phyloP scores from a whole-genome alignment of 306 rosid genomes.

The Cucumis sativus region Cucumber_9930_V3 NC_026660.2:25586501-25587000 shows the following conservation, averaged over 20 bases:
- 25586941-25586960: conserved; percentile 36
- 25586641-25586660: neutral
- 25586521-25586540: conserved; percentile 60
- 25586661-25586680: neutral
- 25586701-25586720: conserved; percentile 2
- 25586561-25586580: conserved; percentile 3
- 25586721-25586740: too few species aligned
- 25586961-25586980: conserved; percentile 85
- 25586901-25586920: conserved; percentile 7
- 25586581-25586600: neutral
- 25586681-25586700: conserved; percentile 5
- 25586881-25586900: conserved; percentile 16
- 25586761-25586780: neutral
- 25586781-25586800: conserved; percentile 35
- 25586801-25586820: conserved; percentile 35
- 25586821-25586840: conserved; percentile 48
- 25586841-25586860: conserved; percentile 77
- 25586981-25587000: conserved; percentile 89
- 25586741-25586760: too few species aligned
- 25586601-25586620: neutral
- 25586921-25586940: conserved; percentile 3
- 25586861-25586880: conserved; percentile 58
- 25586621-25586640: neutral
- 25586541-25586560: conserved; percentile 14
- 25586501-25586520: conserved; percentile 32